A percentile compares a stretch with the other conserved stretches of the same genome.
phyloP scores from a whole-genome alignment of 2,329 filamentous ascomycete genomes.

The Paraphoma chrysanthemicola region DNA sequence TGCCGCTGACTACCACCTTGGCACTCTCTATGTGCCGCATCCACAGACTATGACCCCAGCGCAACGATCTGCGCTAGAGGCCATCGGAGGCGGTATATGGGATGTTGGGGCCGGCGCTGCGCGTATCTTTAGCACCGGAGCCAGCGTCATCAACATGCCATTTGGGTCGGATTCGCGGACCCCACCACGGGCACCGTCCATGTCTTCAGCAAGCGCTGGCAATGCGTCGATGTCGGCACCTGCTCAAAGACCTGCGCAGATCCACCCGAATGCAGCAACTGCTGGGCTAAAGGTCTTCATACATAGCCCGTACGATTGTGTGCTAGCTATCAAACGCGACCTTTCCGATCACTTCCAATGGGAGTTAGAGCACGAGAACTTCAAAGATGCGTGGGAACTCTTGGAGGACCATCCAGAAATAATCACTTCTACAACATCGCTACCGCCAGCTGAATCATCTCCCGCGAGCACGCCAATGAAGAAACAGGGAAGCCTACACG shows the following conservation, averaged over 20 bases:
- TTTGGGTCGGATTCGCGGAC: constrained; percentile 49
- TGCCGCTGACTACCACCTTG: constrained; percentile 90
- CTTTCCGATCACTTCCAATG: constrained; percentile 84
- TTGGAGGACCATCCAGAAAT: constrained; percentile 86
- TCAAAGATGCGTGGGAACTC: constrained; percentile 86
- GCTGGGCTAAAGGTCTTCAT: constrained; percentile 85
- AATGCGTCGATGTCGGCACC: constrained; percentile 27
- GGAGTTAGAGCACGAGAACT: constrained; percentile 82
- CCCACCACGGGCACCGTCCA: constrained; percentile 30
- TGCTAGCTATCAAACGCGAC: constrained; percentile 88
- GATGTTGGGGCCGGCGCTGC: constrained; percentile 89
- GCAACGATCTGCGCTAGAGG: constrained; percentile 77
- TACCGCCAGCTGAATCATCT: constrained; percentile 43
- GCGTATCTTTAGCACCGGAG: constrained; percentile 83
- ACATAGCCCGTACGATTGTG: constrained; percentile 94
- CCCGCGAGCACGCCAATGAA: constrained; percentile 54
- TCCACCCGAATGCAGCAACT: constrained; percentile 58
- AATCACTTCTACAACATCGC: constrained; percentile 51
- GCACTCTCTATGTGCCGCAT: constrained; percentile 78
- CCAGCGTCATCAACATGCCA: constrained; percentile 68
- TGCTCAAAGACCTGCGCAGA: constrained; percentile 33
- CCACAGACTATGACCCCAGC: constrained; percentile 66
- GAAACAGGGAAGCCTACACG: constrained; percentile 55
- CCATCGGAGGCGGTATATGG: constrained; percentile 81
- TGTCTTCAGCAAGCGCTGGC: constrained; percentile 45